Evolutionary conservation across 1,139 yeast species (phyloP), one percentile per base, ranked within the genome.

Genomic region (Yamadazyma kanchanaburiensis): DNA sequence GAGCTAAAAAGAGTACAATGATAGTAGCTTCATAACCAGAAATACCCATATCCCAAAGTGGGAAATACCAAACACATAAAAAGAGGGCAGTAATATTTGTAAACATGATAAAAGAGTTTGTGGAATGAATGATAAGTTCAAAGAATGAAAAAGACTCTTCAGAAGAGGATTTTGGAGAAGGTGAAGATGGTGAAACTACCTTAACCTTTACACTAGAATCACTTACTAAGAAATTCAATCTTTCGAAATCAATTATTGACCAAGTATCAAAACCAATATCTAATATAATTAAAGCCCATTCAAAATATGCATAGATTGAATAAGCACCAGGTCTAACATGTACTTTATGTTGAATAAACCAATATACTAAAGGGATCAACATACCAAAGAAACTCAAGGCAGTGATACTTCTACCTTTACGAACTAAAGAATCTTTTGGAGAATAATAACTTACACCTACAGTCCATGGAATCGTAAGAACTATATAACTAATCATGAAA

Each of bases 1-100:
- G 83, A 1, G 81, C 72, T 19, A 77, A 39, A 25, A 82, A 65
- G 15, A 79, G 61, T 4, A 79, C 52, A 9, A 56, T 39, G 28
- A 87, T 66, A 2, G 79, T 73, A 0, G 84, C 83, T 56, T 91
- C 98, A 53, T 84, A 88, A 4, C 98, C 98, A 3, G 95, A 83
- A 34, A 91, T 81, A 6, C 97, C 97, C 97, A 91, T 88, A 52
- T 83, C 77, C 98, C 98, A 91, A 39, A 91, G 68, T 12, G 98
- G 98, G 68, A 91, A 91, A 61, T 85, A 87, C 98, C 98, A 91
- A 29, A 91, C 80, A 49, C 94, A 77, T 35, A 94, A 70, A 31
- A 88, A 83, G 39, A 91, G 64, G 0, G 96, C 75, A 2, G 97
- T 83, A 28, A 77, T 46, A 12, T 81, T 79, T 0, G 96, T 70